phyloP scores from a whole-genome alignment of 2,329 filamentous ascomycete species.

The Aspergillus ustus region DNA sequence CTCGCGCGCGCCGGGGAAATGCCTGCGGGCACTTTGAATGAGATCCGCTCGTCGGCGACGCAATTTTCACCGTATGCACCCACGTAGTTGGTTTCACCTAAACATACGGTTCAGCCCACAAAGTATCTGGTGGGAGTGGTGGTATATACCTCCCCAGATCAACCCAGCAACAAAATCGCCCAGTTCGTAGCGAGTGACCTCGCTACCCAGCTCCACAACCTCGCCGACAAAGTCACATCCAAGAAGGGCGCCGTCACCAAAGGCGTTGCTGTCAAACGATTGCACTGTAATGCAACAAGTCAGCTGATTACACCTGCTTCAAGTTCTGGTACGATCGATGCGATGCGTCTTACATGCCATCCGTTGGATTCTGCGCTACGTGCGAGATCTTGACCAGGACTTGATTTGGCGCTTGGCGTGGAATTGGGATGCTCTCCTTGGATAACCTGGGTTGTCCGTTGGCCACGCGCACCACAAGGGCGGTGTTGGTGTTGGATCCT shows the following conservation, averaged over 20 bases:
- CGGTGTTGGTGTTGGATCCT: constrained; percentile 4
- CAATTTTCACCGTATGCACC: constrained; percentile 48
- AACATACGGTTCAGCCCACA: too few species aligned
- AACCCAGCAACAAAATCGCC: constrained; percentile 42
- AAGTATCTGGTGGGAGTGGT: not conserved
- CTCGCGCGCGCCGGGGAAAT: constrained; percentile 39
- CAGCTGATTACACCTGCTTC: not conserved
- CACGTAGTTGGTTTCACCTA: constrained; percentile 27
- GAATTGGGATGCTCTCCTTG: constrained; percentile 19
- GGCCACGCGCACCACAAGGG: constrained; percentile 21
- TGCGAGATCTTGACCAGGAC: constrained; percentile 32
- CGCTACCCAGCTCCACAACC: constrained; percentile 37
- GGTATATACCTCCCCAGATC: constrained; percentile 36
- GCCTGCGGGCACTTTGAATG: constrained; percentile 42
- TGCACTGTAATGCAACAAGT: constrained; percentile 26
- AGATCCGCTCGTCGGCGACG: constrained; percentile 48
- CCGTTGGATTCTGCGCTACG: constrained; percentile 30
- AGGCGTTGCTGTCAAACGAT: constrained; percentile 42
- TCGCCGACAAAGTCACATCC: constrained; percentile 42
- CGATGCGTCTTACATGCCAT: constrained; percentile 19
- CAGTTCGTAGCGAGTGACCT: constrained; percentile 32
- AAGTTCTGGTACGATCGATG: not conserved
- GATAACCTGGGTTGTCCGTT: constrained; percentile 14
- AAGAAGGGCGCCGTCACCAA: constrained; percentile 37
- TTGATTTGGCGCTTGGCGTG: constrained; percentile 20